Percentiles rank a stretch among this genome's conserved stretches.
Conservation (phyloP, 2,329 filamentous ascomycete genomes). For the Lecanoromycetidae sp. region DNA sequence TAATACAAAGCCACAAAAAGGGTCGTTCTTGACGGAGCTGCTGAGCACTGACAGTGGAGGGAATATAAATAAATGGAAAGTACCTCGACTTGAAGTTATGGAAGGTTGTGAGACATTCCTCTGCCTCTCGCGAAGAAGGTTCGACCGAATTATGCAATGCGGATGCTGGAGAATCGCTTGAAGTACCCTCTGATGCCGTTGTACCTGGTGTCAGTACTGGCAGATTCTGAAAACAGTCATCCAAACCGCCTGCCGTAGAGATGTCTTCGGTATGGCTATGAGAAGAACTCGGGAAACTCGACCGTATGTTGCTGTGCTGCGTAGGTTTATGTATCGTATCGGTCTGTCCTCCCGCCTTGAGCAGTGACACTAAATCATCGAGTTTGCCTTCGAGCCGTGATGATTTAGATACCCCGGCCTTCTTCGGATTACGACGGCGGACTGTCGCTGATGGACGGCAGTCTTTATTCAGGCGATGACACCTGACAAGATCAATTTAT, state of each 20-base stretch:
- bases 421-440: constrained; percentile 22
- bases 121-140: constrained; percentile 1
- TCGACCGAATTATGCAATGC: background rate
- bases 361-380: background rate
- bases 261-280: background rate
- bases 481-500: constrained; percentile 24
- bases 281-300: background rate
- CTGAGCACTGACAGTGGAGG: constrained; percentile 19
- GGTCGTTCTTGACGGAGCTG: constrained; percentile 26
- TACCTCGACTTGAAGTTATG: background rate
- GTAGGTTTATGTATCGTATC: no score
- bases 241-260: background rate
- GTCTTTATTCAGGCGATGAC: constrained; percentile 31
- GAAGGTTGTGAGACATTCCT: background rate
- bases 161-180: background rate
- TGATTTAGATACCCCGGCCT: constrained; percentile 18
- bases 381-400: constrained; percentile 22
- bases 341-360: background rate
- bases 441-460: constrained; percentile 30
- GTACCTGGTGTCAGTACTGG: background rate
- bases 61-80: constrained; percentile 15
- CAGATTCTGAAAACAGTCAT: background rate
- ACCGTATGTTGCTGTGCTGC: background rate
- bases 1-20: constrained; percentile 31
- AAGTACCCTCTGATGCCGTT: background rate